Conservation (phyloP, 306 rosid species). For the Cucurbita moschata region DNA sequence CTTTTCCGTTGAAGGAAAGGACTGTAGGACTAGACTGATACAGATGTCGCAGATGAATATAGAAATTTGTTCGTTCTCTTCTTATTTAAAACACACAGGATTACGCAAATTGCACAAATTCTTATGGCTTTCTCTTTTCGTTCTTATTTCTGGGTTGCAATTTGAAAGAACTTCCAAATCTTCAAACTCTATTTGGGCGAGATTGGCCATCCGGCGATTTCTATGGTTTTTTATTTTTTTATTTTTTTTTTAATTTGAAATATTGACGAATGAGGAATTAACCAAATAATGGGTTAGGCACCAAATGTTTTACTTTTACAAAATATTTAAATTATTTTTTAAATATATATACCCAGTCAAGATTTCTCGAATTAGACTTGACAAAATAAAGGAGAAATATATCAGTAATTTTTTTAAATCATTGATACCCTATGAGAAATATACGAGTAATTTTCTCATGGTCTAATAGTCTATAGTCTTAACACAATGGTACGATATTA, state of each 20-base stretch:
- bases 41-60: neutral
- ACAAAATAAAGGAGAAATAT: no score
- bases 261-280: no score
- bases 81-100: neutral
- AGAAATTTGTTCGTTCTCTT: constrained; percentile 3
- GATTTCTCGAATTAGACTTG: no score
- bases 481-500: no score
- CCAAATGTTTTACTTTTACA: neutral
- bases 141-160: no score
- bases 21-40: neutral
- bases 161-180: neutral
- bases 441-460: no score
- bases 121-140: neutral
- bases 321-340: no score
- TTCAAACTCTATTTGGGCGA: neutral
- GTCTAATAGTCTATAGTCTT: no score
- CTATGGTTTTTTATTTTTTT: neutral
- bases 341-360: no score
- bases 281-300: neutral
- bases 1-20: neutral
- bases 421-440: no score
- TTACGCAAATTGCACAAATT: neutral
- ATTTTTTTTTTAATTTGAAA: no score
- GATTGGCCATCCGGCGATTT: neutral
- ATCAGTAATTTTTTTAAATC: no score